A percentile compares a stretch with the other conserved stretches of the same genome.
Conservation (phyloP, 2,329 filamentous ascomycete species). For the Ambrosiella cleistominuta region DNA sequence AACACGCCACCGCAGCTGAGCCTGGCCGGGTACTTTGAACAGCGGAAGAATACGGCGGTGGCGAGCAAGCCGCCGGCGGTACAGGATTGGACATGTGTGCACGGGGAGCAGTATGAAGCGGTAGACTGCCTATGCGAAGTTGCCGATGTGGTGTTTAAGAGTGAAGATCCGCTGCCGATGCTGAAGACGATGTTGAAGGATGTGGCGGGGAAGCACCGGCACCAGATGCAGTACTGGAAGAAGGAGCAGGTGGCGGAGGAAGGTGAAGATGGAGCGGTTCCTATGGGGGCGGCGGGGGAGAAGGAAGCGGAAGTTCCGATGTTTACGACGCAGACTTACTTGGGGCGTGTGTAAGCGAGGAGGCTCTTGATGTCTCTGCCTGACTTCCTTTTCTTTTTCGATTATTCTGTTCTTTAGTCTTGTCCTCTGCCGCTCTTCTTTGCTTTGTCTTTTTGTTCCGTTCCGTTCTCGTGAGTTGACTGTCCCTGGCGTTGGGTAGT, state of each 20-base stretch:
- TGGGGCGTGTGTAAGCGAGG: neutral
- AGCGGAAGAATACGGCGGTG: slow-evolving; percentile 41
- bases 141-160: slow-evolving; percentile 32
- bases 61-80: slow-evolving; percentile 8
- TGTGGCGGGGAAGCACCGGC: neutral
- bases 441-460: neutral
- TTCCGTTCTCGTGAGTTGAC: neutral
- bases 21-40: slow-evolving; percentile 52
- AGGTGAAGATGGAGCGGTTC: neutral
- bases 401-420: neutral
- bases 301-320: slow-evolving; percentile 7
- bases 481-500: neutral
- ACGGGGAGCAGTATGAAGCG: slow-evolving; percentile 31
- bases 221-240: slow-evolving; percentile 21
- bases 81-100: slow-evolving; percentile 80
- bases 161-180: slow-evolving; percentile 59
- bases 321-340: slow-evolving; percentile 1
- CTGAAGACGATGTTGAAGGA: slow-evolving; percentile 44
- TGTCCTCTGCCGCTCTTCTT: neutral
- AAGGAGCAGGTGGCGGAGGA: neutral
- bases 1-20: slow-evolving; percentile 27
- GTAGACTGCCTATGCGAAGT: slow-evolving; percentile 37
- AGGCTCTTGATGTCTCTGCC: neutral
- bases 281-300: slow-evolving; percentile 10
- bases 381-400: neutral